Percentiles rank a stretch among this genome's conserved stretches.
These are phyloP conservation scores for Eucalyptus erythrocorys DNA, from an alignment of 345 rosid species.

Conservation along the genomic window DNA sequence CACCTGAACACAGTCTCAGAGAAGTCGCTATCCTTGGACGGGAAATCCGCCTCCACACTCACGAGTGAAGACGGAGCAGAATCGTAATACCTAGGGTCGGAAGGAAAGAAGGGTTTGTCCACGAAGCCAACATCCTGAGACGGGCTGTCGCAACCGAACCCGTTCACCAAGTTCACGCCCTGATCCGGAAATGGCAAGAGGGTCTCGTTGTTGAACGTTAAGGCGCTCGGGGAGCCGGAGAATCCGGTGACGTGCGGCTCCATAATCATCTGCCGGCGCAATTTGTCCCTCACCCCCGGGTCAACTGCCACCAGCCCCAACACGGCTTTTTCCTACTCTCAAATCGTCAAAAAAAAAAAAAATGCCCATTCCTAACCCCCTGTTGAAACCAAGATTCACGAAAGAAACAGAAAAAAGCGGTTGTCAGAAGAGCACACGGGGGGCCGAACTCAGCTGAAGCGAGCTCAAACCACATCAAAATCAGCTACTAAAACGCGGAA, in stretches of 20 bases:
- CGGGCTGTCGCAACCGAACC: neutral
- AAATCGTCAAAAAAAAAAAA: no score
- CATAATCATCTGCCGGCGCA: neutral
- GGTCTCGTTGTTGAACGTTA: conserved; percentile 15
- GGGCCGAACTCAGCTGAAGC: neutral
- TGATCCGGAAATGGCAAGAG: conserved; percentile 16
- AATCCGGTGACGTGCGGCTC: neutral
- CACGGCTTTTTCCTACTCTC: neutral
- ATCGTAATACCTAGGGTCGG: conserved; percentile 3
- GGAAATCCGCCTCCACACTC: conserved; percentile 20
- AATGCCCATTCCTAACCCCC: no score
- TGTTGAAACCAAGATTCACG: no score
- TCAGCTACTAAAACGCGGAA: neutral
- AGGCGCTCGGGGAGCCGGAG: conserved; percentile 3
- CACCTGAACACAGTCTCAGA: conserved; percentile 36
- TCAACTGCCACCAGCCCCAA: neutral
- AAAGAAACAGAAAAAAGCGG: neutral
- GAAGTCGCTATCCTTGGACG: conserved; percentile 38
- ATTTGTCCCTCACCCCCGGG: neutral
- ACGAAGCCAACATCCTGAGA: conserved; percentile 12
- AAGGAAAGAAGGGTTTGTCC: conserved; percentile 9
- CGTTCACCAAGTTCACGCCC: neutral
- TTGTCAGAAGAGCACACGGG: neutral
- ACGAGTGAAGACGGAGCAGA: neutral
- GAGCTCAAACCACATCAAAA: neutral